Evolutionary conservation across 768 basidiomycete species (phyloP).

Genomic region (Clavaria fumosa): DNA sequence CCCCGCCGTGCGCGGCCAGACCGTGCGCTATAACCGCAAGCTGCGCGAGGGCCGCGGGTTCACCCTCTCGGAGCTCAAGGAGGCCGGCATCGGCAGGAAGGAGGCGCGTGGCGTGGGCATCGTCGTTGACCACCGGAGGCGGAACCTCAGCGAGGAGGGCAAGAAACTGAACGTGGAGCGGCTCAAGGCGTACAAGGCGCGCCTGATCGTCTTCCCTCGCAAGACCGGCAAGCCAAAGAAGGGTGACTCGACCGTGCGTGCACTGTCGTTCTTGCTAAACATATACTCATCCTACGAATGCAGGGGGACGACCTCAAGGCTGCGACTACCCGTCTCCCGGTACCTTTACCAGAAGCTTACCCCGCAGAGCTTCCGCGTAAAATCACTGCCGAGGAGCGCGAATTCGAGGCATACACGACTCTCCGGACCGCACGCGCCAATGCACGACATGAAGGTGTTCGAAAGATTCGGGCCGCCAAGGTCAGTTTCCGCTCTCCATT

Average conservation of each 20-base stretch:
- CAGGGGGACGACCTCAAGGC: constrained; percentile 76
- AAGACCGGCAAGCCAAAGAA: constrained; percentile 92
- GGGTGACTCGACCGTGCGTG: constrained; percentile 78
- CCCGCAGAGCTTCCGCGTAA: constrained; percentile 77
- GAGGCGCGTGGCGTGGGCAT: constrained; percentile 88
- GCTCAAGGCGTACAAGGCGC: constrained; percentile 82
- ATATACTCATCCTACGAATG: constrained; percentile 6
- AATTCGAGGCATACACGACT: constrained; percentile 77
- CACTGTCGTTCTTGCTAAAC: constrained; percentile 5
- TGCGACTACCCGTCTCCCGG: constrained; percentile 48
- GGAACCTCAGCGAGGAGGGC: constrained; percentile 93
- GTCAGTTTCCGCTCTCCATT: constrained; percentile 26
- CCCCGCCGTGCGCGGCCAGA: constrained; percentile 92
- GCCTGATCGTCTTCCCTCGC: constrained; percentile 93
- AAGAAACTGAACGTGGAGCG: constrained; percentile 91
- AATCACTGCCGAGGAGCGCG: constrained; percentile 82
- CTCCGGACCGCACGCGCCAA: constrained; percentile 76
- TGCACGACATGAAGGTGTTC: constrained; percentile 71
- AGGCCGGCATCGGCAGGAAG: constrained; percentile 87
- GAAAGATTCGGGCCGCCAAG: constrained; percentile 79
- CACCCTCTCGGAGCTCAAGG: constrained; percentile 87
- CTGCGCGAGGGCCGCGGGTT: constrained; percentile 95
- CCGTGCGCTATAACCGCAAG: constrained; percentile 96
- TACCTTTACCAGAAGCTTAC: constrained; percentile 55
- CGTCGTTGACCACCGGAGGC: constrained; percentile 92